Conservation (phyloP, 768 basidiomycete species). For the Hypholoma sublateritium region DNA sequence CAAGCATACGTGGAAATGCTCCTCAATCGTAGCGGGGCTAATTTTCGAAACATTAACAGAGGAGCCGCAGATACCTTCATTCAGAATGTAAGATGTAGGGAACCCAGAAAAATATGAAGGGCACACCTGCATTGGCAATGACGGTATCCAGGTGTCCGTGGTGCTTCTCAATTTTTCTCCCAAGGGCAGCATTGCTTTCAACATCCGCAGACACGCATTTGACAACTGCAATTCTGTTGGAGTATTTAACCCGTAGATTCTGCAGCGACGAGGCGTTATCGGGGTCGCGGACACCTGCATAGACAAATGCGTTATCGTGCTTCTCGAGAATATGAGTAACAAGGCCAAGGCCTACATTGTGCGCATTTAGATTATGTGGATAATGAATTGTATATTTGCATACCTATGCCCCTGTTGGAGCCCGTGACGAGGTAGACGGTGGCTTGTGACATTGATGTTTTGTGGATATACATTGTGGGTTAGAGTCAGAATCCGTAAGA, state of each 20-base stretch:
- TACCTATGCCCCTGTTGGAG: no score
- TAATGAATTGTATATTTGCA: no score
- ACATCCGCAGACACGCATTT: neutral
- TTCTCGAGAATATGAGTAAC: neutral
- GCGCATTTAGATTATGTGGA: no score
- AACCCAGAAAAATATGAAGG: no score
- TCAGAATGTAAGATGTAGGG: neutral
- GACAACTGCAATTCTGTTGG: neutral
- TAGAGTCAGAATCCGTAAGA: no score
- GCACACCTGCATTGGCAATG: neutral
- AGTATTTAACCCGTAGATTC: neutral
- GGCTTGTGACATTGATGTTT: no score
- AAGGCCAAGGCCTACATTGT: neutral
- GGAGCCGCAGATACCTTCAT: neutral
- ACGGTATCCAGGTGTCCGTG: neutral
- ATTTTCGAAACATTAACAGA: neutral
- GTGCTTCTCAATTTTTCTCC: neutral
- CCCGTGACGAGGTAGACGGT: no score
- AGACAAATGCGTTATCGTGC: neutral
- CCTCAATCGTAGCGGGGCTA: neutral
- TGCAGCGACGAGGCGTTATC: neutral
- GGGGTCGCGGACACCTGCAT: constrained; percentile 1
- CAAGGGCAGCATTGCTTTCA: neutral
- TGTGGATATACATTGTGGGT: no score
- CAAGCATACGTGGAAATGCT: neutral